phyloP scores from a whole-genome alignment of 352 stramenopile genomes.

The Pythium diclinum region DNA sequence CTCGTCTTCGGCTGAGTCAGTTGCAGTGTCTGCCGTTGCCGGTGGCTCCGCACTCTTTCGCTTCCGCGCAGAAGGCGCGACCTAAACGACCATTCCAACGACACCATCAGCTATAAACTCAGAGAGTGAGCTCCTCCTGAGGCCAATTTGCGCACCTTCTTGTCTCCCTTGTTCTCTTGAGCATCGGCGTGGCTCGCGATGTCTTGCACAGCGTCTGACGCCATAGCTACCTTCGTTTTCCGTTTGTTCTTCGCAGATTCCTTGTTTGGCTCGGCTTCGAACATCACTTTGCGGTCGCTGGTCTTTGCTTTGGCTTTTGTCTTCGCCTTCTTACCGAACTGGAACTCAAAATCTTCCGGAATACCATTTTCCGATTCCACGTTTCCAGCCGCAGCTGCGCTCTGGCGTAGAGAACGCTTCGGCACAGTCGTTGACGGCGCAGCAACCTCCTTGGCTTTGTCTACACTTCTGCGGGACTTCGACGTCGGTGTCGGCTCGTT shows the following conservation, averaged over 20 bases:
- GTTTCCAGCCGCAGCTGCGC: background rate
- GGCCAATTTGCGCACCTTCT: background rate
- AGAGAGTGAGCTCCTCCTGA: background rate
- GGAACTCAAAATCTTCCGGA: conserved; percentile 35
- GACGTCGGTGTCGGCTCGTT: conserved; percentile 19
- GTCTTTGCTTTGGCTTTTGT: conserved; percentile 15
- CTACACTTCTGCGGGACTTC: conserved; percentile 24
- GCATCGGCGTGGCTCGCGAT: background rate
- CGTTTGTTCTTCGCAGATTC: conserved; percentile 7
- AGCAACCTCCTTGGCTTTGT: conserved; percentile 47
- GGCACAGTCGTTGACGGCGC: conserved; percentile 30
- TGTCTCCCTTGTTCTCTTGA: background rate
- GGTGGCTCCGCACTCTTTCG: conserved; percentile 10
- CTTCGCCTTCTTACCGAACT: conserved; percentile 31
- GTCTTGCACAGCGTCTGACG: background rate
- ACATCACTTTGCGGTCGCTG: conserved; percentile 27
- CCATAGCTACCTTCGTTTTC: conserved; percentile 1
- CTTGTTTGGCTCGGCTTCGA: conserved; percentile 15
- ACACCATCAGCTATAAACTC: background rate
- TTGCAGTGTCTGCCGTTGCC: conserved; percentile 6
- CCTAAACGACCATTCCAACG: background rate
- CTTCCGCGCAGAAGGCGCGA: conserved; percentile 5
- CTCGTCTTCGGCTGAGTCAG: background rate
- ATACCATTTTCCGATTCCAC: conserved; percentile 15
- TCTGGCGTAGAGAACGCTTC: conserved; percentile 6